Conservation (phyloP, 495 filamentous ascomycete species). For the Geoglossum glabrum region DNA sequence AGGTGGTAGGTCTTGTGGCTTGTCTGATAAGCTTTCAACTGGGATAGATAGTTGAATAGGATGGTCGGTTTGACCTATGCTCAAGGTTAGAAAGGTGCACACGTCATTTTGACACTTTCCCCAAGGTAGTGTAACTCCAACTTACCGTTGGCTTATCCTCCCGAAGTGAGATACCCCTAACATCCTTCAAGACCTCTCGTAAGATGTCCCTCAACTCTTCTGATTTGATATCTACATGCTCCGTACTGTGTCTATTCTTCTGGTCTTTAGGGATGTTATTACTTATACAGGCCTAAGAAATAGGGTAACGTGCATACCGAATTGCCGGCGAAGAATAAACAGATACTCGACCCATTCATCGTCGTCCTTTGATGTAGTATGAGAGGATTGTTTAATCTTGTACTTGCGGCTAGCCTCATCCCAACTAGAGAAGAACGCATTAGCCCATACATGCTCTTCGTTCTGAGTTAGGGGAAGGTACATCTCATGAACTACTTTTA, state of each 20-base stretch:
- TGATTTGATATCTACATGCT: slow-evolving; percentile 7
- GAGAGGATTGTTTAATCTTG: slow-evolving; percentile 7
- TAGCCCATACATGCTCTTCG: not conserved
- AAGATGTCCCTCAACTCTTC: not conserved
- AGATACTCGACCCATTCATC: slow-evolving; percentile 6
- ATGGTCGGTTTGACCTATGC: not conserved
- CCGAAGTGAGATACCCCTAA: slow-evolving; percentile 6
- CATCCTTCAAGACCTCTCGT: slow-evolving; percentile 1
- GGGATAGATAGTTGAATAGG: not conserved
- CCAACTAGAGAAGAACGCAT: not conserved
- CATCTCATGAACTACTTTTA: not conserved
- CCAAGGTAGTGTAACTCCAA: no score
- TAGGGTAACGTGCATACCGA: slow-evolving; percentile 2
- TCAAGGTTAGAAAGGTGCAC: not conserved
- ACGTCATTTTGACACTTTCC: not conserved
- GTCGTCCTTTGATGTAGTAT: slow-evolving; percentile 1
- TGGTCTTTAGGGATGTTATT: slow-evolving; percentile 1
- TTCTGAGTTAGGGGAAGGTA: not conserved
- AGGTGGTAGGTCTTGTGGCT: not conserved
- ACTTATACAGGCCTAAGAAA: not conserved
- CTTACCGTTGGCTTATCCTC: slow-evolving; percentile 7
- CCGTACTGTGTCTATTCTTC: not conserved
- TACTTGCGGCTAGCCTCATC: slow-evolving; percentile 7
- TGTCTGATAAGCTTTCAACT: no score
- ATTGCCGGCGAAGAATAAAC: slow-evolving; percentile 3